A percentile compares a stretch with the other conserved stretches of the same genome.
Evolutionary conservation across 129 eudicot species (phyloP).

Genomic region (carrot (Daucus carota)): DH1_v3.0 NC_030388.2:16061501-16062000

Average conservation of each 20-base stretch:
- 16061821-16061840: neutral
- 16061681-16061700: too few species aligned
- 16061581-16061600: too few species aligned
- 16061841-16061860: neutral
- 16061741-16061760: neutral
- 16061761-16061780: neutral
- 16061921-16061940: neutral
- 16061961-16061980: neutral
- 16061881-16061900: neutral
- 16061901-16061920: neutral
- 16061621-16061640: too few species aligned
- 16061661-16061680: too few species aligned
- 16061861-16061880: neutral
- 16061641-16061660: too few species aligned
- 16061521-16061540: too few species aligned
- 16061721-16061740: too few species aligned
- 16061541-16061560: too few species aligned
- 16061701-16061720: neutral
- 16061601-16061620: too few species aligned
- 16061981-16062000: neutral
- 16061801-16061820: neutral
- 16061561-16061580: too few species aligned
- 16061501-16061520: too few species aligned
- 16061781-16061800: neutral
- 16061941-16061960: slow-evolving; percentile 2